Base-by-base conservation (phyloP, 2,329 filamentous ascomycete genomes). In the Sclerotinia sclerotiorum region DNA sequence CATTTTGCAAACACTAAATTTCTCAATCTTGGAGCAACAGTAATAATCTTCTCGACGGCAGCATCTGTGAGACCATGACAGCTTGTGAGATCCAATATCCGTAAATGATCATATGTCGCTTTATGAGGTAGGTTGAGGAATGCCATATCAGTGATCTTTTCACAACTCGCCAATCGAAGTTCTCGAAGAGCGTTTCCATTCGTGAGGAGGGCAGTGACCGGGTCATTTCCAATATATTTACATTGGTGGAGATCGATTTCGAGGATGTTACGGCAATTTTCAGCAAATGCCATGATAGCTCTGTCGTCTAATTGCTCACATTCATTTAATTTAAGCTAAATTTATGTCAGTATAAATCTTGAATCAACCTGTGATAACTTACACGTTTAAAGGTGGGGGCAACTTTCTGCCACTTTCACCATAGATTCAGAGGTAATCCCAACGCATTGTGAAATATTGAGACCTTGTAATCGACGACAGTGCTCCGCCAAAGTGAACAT, bases 1-100 rank as follows among this genome's bases (percentile, higher is more conserved):
- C 95, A 99, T 81, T 99, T 99, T 72, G 94, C 93, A 21, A 99
- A 85, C 7, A 99, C 94, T 3, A 99, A 84, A 77, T 98, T 98
- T 65, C 95, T 90, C 65, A 99, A 84, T 15, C 94, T 89, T 7
- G 95, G 95, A 5, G 95, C 94, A 2, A 90, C 88, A 21, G 88
- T 86, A 68, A 98, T 91, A 71, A 99, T 97, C 77, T 89, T 93
- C 75, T 93, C 89, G 3, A 99, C 91, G 17, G 93, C 92, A 54
- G 90, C 88, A 77, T 99, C 95, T 44, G 92, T 93, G 69, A 99
- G 82, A 70, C 90, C 88, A 52, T 87, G 84, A 79, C 94, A 98
- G 29, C 92, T 95, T 0, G 95, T 98, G 27, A 99, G 84, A 76
- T 99, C 95, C 54, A 99, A 85, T 68, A 98, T 98, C 32, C 95